Evolutionary conservation across 345 rosid genomes (phyloP), one percentile per base, ranked within the genome.

Genomic region (Lenwebbia sp.): DNA sequence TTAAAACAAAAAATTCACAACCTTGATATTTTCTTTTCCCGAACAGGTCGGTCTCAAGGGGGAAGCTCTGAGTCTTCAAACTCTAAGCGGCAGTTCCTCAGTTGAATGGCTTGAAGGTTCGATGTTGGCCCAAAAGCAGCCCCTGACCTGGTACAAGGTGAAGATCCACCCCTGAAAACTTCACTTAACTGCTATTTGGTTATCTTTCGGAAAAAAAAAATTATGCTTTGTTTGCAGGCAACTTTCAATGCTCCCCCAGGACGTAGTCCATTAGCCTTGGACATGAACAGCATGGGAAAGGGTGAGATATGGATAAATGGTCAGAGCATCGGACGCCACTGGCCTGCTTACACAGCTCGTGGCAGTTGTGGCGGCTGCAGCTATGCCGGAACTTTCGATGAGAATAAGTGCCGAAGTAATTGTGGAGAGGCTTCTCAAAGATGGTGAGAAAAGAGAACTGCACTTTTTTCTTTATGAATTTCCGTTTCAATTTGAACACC

Each of bases 231-330:
- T 70, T 91, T 87, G 82, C 88, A 96, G 99, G 88, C 98, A 30
- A 92, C 91, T 26, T 94, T 96, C 84, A 86, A 89, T 55, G 93
- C 94, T 83, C 97, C 98, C 8, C 86, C 82, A 76, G 96, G 97
- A 47, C 92, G 82, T 17, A 92, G 93, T 52, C 99, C 99, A 40
- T 85, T 96, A 88, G 98, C 99, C 86, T 86, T 96, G 58, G 99
- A 96, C 86, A 94, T 95, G 98, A 88, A 87, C 88, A 91, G 94
- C 88, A 94, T 94, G 96, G 97, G 97, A 25, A 93, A 94, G 86
- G 96, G 99, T 52, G 93, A 93, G 88, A 85, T 96, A 78, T 96
- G 99, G 99, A 91, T 96, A 57, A 96, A 96, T 50, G 98, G 99
- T 76, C 89, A 88, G 86, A 95, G 93, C 87, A 92, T 96, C n/a